A percentile compares a stretch with the other conserved stretches of the same genome.
These are phyloP conservation scores for Phytopythium aichiense DNA, from an alignment of 352 stramenopile species.

Conservation along the genomic window DNA sequence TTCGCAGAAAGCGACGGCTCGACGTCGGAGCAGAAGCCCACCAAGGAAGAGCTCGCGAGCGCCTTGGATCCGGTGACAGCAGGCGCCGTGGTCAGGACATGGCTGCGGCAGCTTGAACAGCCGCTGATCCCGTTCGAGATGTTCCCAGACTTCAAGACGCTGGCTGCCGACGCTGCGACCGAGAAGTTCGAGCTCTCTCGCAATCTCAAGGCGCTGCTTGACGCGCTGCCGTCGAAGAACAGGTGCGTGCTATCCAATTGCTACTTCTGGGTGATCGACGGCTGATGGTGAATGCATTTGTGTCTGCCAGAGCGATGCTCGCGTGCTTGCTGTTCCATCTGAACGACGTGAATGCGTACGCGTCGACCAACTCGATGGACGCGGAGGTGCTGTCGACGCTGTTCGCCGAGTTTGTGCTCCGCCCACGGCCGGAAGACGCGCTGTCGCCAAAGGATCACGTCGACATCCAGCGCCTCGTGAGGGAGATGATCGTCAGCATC, in stretches of 20 bases:
- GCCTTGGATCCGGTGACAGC: constrained; percentile 56
- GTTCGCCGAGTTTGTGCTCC: constrained; percentile 60
- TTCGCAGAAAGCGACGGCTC: constrained; percentile 27
- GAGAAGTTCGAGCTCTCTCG: constrained; percentile 48
- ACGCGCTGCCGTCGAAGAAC: constrained; percentile 54
- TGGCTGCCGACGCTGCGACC: constrained; percentile 36
- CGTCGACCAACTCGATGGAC: constrained; percentile 72
- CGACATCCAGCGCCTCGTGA: constrained; percentile 33
- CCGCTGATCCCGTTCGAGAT: constrained; percentile 62
- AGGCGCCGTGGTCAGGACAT: constrained; percentile 54
- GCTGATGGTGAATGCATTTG: neutral
- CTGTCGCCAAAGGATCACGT: constrained; percentile 10
- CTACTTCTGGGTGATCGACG: neutral
- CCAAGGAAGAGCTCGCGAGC: constrained; percentile 54
- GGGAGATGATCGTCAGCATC: constrained; percentile 71
- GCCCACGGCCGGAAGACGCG: constrained; percentile 15
- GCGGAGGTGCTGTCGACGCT: constrained; percentile 40
- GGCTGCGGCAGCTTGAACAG: constrained; percentile 62
- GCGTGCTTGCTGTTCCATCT: constrained; percentile 75
- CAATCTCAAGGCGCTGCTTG: constrained; percentile 55
- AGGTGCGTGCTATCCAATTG: constrained; percentile 36
- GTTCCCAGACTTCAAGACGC: constrained; percentile 49
- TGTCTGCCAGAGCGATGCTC: constrained; percentile 42
- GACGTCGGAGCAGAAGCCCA: constrained; percentile 30
- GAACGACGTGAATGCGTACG: constrained; percentile 79